Base-by-base conservation (phyloP, 805 yeast genomes). In the Kuraishia floccosa region DNA sequence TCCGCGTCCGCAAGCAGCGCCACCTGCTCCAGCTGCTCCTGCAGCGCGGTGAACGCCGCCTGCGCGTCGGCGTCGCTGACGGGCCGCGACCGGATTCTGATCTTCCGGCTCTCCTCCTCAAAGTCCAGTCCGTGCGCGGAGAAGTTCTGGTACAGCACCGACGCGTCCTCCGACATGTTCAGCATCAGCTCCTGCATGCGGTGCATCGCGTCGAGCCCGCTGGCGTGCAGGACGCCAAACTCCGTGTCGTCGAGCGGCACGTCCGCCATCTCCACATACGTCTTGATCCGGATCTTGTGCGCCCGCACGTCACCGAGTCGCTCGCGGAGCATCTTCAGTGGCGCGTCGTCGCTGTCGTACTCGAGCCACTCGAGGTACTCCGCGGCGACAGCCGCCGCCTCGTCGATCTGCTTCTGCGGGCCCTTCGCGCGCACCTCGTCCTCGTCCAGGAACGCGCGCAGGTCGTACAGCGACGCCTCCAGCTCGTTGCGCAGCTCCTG, bases 281-380 rank as follows among this genome's bases (percentile, higher is more conserved):
- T 46, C 22, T 60, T 58, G 15, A 68, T 46, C 30, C 50, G 54
- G 12, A 39, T 40, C 27, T 46, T 50, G 14, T 53, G 38, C 1
- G 35, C 39, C 6, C 49, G 39, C 30, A 54, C 39, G 27, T 51
- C 45, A 36, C 58, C 46, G 35, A 51, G 36, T 41, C 50, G 66
- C 3, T 47, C 44, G 14, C 52, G 48, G 17, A 73, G 49, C 2
- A 57, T 67, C 15, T 56, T 47, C 9, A 54, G 28, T 1, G 50
- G 39, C 1, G 81, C 68, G 15, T 56, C 60, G 32, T 69, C 80
- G 23, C 83, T 65, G 12, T 74, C 85, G 42, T 69, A 72, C 30
- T 84, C 94, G 24, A 85, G 56, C 94, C 94, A 84, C 36, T 79
- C 89, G 28, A 81, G 54, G 17, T 61, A 54, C 8, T 70, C 74